phyloP scores from a whole-genome alignment of 1,139 yeast species.

The Candida labiduridarum region DNA sequence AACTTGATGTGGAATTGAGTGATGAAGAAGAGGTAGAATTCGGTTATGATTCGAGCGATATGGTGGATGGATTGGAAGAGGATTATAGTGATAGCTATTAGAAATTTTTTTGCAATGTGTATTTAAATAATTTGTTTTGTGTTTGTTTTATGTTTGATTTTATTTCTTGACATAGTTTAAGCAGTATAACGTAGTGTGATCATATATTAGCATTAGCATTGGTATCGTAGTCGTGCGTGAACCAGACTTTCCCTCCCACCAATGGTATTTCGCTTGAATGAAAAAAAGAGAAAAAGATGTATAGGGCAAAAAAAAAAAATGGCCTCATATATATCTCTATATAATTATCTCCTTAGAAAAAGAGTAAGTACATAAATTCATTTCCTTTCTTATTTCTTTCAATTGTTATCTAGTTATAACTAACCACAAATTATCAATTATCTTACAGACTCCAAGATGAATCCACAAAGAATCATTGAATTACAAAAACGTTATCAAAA shows the following conservation, averaged over 20 bases:
- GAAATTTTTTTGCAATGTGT: neutral
- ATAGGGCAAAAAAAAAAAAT: neutral
- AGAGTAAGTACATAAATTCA: neutral
- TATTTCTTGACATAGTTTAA: neutral
- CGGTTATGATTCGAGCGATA: constrained; percentile 2
- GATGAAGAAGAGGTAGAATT: neutral
- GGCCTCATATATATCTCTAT: neutral
- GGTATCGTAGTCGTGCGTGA: neutral
- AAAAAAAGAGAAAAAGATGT: neutral
- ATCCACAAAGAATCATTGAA: constrained; percentile 69
- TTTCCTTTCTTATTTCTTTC: neutral
- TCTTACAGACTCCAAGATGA: constrained; percentile 29
- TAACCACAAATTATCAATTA: neutral
- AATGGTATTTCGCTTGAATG: constrained; percentile 3
- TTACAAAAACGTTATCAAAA: constrained; percentile 76
- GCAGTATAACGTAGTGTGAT: neutral
- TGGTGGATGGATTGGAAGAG: constrained; percentile 1
- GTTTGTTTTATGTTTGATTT: neutral
- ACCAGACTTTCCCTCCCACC: neutral
- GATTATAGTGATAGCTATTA: constrained; percentile 3
- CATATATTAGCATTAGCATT: neutral
- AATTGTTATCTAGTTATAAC: neutral
- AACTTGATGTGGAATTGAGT: neutral
- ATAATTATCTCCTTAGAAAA: neutral
- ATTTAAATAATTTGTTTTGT: neutral